These are phyloP conservation scores for Nematodospora valgi DNA, from an alignment of 805 yeast species.

Conservation along the genomic window DNA sequence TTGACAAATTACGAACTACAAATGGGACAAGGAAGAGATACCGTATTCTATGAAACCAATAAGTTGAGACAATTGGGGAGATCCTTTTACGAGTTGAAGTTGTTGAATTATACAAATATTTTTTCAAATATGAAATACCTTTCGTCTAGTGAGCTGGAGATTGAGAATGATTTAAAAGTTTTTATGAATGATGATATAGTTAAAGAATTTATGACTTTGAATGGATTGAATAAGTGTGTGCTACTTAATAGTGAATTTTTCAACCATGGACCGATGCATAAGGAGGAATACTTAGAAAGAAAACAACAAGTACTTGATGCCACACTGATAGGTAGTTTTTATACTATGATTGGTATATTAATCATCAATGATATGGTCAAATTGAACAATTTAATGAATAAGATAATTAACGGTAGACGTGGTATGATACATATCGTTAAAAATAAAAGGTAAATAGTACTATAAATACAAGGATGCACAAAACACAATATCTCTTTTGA, in stretches of 20 bases:
- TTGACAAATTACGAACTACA: conserved; percentile 2
- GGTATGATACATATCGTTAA: conserved; percentile 24
- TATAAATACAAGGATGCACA: conserved; percentile 90
- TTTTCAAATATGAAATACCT: conserved; percentile 28
- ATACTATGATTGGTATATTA: conserved; percentile 35
- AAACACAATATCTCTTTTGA: conserved; percentile 94
- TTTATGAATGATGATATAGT: conserved; percentile 20
- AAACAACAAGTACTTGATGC: conserved; percentile 14
- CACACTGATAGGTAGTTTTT: conserved; percentile 34
- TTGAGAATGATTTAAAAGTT: conserved; percentile 20
- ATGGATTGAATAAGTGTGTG: conserved; percentile 22
- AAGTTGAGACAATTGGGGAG: conserved; percentile 28
- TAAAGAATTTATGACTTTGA: conserved; percentile 29
- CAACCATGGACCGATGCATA: not conserved
- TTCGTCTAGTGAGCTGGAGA: conserved; percentile 25
- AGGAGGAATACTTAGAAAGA: conserved; percentile 5
- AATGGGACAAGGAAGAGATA: not conserved
- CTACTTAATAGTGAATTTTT: conserved; percentile 27
- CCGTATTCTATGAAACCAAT: conserved; percentile 10
- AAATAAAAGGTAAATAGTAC: conserved; percentile 3
- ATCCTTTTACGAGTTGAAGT: conserved; percentile 18
- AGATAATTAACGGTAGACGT: conserved; percentile 22
- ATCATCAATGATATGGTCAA: conserved; percentile 22
- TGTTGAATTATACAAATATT: conserved; percentile 11
- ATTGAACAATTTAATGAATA: conserved; percentile 17